These are phyloP conservation scores for Fusarium buxicola DNA, from an alignment of 2,329 filamentous ascomycete genomes.

Conservation along the genomic window DNA sequence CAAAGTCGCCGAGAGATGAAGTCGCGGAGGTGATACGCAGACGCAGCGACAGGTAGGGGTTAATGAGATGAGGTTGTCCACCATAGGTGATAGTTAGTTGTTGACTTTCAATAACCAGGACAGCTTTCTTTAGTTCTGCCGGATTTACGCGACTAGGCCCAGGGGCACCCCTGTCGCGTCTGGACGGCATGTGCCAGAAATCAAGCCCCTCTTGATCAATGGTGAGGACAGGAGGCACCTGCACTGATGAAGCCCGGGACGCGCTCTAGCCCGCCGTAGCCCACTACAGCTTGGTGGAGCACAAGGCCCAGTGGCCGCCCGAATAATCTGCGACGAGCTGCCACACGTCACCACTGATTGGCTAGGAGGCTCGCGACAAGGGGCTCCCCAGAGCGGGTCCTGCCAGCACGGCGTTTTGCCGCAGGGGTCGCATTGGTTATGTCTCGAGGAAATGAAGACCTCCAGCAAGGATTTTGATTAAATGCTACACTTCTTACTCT, in stretches of 20 bases:
- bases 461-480: constrained; percentile 16
- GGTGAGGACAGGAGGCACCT: constrained; percentile 13
- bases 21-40: constrained; percentile 31
- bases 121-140: constrained; percentile 35
- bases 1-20: constrained; percentile 16
- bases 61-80: constrained; percentile 41
- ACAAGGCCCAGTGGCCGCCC: constrained; percentile 13
- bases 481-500: constrained; percentile 18
- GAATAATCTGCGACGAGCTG: constrained; percentile 17
- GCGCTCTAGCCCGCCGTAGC: constrained; percentile 18
- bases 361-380: constrained; percentile 10
- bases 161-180: constrained; percentile 49
- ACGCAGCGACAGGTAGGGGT: constrained; percentile 25
- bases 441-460: constrained; percentile 32
- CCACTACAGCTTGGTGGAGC: constrained; percentile 31
- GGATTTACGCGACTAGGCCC: constrained; percentile 45
- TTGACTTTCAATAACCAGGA: constrained; percentile 42
- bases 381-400: constrained; percentile 28
- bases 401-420: constrained; percentile 38
- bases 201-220: constrained; percentile 4
- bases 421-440: constrained; percentile 30
- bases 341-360: constrained; percentile 24
- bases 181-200: constrained; percentile 44
- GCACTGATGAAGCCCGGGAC: not conserved
- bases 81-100: constrained; percentile 42